Evolutionary conservation across 73 alveolate genomes (phyloP).

Genomic region (Paramecium biaurelia): DNA sequence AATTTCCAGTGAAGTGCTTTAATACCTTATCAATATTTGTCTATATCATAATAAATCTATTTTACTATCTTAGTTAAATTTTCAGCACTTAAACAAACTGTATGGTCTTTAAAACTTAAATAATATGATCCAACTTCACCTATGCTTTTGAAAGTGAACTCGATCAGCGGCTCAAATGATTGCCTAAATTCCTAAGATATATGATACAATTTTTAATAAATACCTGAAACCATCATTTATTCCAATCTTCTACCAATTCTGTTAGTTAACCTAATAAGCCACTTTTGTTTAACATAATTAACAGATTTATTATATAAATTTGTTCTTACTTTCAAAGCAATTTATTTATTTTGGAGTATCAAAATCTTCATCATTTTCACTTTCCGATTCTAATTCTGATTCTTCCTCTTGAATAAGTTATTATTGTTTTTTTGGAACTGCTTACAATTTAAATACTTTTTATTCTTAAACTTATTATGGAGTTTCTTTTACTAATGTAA

Average conservation of each 20-base stretch:
- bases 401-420: not conserved
- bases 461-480: not conserved
- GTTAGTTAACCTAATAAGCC: not conserved
- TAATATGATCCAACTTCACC: constrained; percentile 23
- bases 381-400: not conserved
- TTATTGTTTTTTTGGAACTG: not conserved
- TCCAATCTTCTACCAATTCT: constrained; percentile 23
- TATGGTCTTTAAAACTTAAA: not conserved
- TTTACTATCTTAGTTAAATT: not conserved
- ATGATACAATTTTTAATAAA: constrained; percentile 18
- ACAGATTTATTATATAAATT: not conserved
- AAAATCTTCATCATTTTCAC: not conserved
- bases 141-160: constrained; percentile 42
- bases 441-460: not conserved
- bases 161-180: constrained; percentile 53
- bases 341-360: not conserved
- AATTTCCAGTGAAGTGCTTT: constrained; percentile 35
- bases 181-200: constrained; percentile 51
- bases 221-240: constrained; percentile 43
- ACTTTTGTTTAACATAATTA: not conserved
- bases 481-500: not conserved
- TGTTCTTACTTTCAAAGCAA: not conserved
- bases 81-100: constrained; percentile 43
- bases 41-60: not conserved
- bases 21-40: constrained; percentile 30